phyloP scores from a whole-genome alignment of 371 early-diverging fungal genomes.

The Thermomucor indicae-seudaticae region DNA sequence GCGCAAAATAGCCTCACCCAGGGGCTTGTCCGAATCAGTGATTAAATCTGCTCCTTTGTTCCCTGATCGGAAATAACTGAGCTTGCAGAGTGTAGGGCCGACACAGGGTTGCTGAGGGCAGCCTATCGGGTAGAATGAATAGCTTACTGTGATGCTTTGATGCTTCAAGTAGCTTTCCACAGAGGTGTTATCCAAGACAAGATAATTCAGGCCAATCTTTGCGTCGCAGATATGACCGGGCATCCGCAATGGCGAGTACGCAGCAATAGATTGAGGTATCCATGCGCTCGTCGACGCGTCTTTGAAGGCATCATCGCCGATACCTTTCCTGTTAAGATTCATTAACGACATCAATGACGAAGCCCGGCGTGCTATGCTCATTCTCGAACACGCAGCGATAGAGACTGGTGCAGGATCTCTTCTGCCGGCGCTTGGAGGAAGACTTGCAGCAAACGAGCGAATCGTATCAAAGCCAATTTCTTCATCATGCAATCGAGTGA shows the following conservation, averaged over 20 bases:
- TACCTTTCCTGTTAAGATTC: neutral
- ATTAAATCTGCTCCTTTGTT: constrained; percentile 12
- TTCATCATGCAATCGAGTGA: constrained; percentile 50
- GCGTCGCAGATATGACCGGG: constrained; percentile 35
- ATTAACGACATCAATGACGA: constrained; percentile 12
- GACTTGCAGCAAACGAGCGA: no score
- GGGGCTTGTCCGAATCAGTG: constrained; percentile 39
- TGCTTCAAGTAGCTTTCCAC: constrained; percentile 51
- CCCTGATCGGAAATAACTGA: constrained; percentile 49
- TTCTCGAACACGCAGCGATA: no score
- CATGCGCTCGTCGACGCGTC: neutral
- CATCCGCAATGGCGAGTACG: constrained; percentile 29
- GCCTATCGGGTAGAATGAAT: constrained; percentile 47
- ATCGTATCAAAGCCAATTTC: constrained; percentile 32
- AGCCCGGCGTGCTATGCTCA: constrained; percentile 8
- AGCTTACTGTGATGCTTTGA: constrained; percentile 54
- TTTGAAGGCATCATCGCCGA: neutral
- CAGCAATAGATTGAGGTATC: constrained; percentile 31
- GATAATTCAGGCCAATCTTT: constrained; percentile 50
- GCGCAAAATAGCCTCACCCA: constrained; percentile 49
- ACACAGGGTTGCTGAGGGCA: constrained; percentile 53
- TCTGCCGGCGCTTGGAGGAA: no score
- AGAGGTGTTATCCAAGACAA: constrained; percentile 55
- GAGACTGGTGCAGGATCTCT: no score
- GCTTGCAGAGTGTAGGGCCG: constrained; percentile 45